These are phyloP conservation scores for Phytophthora nicotianae DNA, from an alignment of 352 stramenopile genomes.

Conservation along the genomic window DNA sequence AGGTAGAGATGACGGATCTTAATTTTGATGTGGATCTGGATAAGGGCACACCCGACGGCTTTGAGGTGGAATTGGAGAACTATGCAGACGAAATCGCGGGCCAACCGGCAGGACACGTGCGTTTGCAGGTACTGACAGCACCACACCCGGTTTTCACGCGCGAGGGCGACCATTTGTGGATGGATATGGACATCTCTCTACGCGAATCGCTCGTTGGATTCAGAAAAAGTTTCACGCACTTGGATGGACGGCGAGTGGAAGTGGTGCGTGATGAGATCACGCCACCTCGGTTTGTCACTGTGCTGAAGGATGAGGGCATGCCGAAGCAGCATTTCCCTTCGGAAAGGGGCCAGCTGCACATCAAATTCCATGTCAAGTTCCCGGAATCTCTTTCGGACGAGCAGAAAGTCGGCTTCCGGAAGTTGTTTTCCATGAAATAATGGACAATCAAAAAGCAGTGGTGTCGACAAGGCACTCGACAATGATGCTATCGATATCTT, in stretches of 20 bases:
- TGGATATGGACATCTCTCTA: constrained; percentile 95
- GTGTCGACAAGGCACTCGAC: constrained; percentile 1
- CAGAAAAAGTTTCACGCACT: constrained; percentile 88
- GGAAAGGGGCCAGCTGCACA: constrained; percentile 89
- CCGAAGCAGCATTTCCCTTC: constrained; percentile 91
- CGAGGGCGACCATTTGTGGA: constrained; percentile 95
- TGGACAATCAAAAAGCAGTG: constrained; percentile 8
- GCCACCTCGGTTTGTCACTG: constrained; percentile 91
- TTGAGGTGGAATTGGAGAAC: constrained; percentile 94
- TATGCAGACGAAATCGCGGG: constrained; percentile 90
- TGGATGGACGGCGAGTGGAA: constrained; percentile 93
- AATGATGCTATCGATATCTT: neutral
- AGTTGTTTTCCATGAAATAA: constrained; percentile 56
- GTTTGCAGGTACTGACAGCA: constrained; percentile 90
- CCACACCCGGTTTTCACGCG: constrained; percentile 90
- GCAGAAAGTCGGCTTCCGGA: constrained; percentile 75
- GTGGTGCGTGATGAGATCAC: constrained; percentile 91
- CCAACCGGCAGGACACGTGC: constrained; percentile 92
- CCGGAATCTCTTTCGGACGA: constrained; percentile 87
- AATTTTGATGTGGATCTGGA: constrained; percentile 96
- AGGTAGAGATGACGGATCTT: constrained; percentile 93
- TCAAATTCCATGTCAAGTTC: constrained; percentile 97
- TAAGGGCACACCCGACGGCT: constrained; percentile 92
- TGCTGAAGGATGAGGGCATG: constrained; percentile 95
- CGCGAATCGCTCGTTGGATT: constrained; percentile 96